These are phyloP conservation scores for Claviceps humidiphila DNA, from an alignment of 2,329 filamentous ascomycete genomes.

Conservation along the genomic window DNA sequence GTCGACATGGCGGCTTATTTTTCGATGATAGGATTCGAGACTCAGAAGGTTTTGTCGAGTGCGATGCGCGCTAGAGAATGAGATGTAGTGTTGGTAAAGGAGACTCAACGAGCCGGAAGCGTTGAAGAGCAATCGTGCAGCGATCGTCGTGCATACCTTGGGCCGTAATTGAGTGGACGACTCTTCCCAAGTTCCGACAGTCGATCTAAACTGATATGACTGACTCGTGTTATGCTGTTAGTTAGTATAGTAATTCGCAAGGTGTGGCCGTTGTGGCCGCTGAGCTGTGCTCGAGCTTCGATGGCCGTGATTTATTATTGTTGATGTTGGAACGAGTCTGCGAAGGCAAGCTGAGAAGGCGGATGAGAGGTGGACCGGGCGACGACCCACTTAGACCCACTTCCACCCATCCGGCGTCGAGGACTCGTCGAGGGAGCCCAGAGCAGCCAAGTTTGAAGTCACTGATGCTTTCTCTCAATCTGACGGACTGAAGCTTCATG, in stretches of 20 bases:
- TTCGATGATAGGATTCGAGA: too few species aligned
- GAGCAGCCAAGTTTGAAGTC: too few species aligned
- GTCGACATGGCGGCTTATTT: conserved; percentile 15
- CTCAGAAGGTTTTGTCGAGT: not conserved
- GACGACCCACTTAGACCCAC: too few species aligned
- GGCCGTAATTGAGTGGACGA: not conserved
- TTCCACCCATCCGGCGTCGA: too few species aligned
- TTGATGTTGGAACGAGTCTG: conserved; percentile 16
- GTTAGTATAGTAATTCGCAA: conserved; percentile 23
- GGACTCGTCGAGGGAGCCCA: too few species aligned
- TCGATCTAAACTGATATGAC: not conserved
- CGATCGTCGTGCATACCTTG: not conserved
- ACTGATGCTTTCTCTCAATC: too few species aligned
- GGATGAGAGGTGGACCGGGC: not conserved
- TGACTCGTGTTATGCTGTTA: conserved; percentile 8
- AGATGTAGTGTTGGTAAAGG: not conserved
- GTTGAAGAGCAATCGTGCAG: not conserved
- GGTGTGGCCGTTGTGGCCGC: conserved; percentile 18
- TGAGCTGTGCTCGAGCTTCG: conserved; percentile 9
- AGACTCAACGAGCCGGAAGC: not conserved
- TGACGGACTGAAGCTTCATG: not conserved
- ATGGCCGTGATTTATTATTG: conserved; percentile 11
- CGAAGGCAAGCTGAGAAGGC: not conserved
- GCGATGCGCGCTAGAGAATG: not conserved
- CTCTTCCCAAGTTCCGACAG: too few species aligned